Base-by-base conservation (phyloP, 2,329 filamentous ascomycete species). In the Thyridium curvatum region DNA sequence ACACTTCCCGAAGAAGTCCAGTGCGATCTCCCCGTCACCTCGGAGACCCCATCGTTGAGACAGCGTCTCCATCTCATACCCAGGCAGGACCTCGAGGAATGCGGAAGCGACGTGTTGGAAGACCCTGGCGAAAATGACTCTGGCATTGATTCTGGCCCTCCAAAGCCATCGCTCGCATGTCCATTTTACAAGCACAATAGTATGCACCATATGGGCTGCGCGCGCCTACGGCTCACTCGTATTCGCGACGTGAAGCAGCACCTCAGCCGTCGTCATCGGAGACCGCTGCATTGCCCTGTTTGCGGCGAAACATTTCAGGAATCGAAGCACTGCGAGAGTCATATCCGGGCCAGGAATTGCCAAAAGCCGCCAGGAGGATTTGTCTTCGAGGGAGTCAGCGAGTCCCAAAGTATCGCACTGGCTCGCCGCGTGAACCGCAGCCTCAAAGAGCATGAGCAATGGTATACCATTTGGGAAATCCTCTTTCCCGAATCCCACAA, bases 181-280 rank as follows among this genome's bases (percentile, higher is more conserved):
- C 51, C 47, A 2, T 52, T 48, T 29, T 47, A 41, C 38, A 52
- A 49, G 39, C 35, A 40, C 13, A 41, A 52, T 15, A 38, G 39
- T 0, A 12, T 17, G 10, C 32, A 30, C 9, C 40, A 50, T 30
- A 32, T 33, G 10, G 17, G 32, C 9, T 52, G 51, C 29, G 44
- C 41, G 30, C 34, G 32, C n/a, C 32, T 18, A 16, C 37, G 35
- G 14, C 41, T 51, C 8, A 42, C 16, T 7, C 34, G 44, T 12
- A 52, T 54, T 28, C 32, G 45, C 5, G 44, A 52, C 18, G 44
- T 54, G 17, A 52, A 54, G 40, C 46, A 49, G n/a, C 51, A 52
- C 29, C 40, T 54, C 3, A 32, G 38, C 4, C 41, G 50, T 10
- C 33, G 14, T 3, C 51, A 54, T 30, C 29, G 15, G 12, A 34